These are phyloP conservation scores for Aspergillus hiratsukae DNA, from an alignment of 2,329 filamentous ascomycete genomes.

Conservation along the genomic window DNA sequence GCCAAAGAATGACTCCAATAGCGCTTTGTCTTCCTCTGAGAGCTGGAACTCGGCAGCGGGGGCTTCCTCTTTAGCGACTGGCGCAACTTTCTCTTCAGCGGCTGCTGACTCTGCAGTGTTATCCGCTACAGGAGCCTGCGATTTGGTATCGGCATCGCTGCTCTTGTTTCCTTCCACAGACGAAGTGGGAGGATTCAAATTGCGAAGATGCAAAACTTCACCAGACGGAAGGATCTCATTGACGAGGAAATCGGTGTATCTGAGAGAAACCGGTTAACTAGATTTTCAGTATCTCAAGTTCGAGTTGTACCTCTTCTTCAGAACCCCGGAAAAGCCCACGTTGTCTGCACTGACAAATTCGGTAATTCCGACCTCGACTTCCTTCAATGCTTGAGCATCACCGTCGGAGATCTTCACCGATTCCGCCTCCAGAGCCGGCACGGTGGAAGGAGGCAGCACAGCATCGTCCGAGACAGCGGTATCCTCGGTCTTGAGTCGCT, in stretches of 20 bases:
- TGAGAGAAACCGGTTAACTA: constrained; percentile 22
- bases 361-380: constrained; percentile 56
- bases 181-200: constrained; percentile 33
- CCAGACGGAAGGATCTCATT: constrained; percentile 80
- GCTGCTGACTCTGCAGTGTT: constrained; percentile 10
- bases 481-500: constrained; percentile 32
- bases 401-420: constrained; percentile 7
- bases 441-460: constrained; percentile 11
- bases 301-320: constrained; percentile 59
- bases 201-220: constrained; percentile 66
- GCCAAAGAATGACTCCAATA: constrained; percentile 49
- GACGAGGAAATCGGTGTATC: constrained; percentile 89
- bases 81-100: constrained; percentile 6
- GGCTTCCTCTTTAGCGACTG: constrained; percentile 11
- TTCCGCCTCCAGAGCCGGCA: constrained; percentile 8
- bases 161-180: constrained; percentile 6
- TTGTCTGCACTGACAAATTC: constrained; percentile 57
- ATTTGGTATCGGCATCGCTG: constrained; percentile 6
- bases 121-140: constrained; percentile 10
- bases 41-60: constrained; percentile 28
- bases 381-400: constrained; percentile 35
- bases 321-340: constrained; percentile 57
- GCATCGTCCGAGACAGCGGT: constrained; percentile 11
- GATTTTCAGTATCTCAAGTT: neutral
- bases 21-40: constrained; percentile 42